phyloP scores from a whole-genome alignment of 345 rosid species.

The Populus deltoides region DNA sequence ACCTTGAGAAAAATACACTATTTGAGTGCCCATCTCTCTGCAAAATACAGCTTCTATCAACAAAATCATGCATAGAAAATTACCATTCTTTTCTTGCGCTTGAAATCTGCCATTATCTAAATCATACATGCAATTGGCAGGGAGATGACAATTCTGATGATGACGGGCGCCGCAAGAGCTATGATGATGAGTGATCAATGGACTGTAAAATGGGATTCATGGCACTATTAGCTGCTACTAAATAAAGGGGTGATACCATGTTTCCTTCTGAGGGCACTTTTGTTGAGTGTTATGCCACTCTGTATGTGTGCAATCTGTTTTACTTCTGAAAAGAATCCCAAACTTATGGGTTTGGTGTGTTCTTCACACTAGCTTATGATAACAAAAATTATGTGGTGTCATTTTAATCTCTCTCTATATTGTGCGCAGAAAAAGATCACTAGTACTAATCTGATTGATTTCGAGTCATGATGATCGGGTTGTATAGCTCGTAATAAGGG shows the following conservation, averaged over 20 bases:
- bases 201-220: slow-evolving; percentile 25
- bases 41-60: not conserved
- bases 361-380: not conserved
- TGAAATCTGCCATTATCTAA: not conserved
- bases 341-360: not conserved
- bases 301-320: not conserved
- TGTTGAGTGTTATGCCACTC: not conserved
- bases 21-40: not conserved
- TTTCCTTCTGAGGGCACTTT: not conserved
- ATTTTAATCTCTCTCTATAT: not conserved
- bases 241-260: slow-evolving; percentile 44
- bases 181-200: slow-evolving; percentile 58
- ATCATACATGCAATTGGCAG: slow-evolving; percentile 34
- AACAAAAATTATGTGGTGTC: not conserved
- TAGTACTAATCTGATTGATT: no score
- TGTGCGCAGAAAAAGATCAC: no score
- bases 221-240: slow-evolving; percentile 33
- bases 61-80: not conserved
- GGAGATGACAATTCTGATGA: slow-evolving; percentile 54
- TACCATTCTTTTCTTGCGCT: not conserved
- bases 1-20: no score
- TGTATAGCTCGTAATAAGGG: no score
- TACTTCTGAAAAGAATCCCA: not conserved
- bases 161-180: slow-evolving; percentile 47
- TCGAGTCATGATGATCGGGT: no score